Evolutionary conservation across 2,329 filamentous ascomycete genomes (phyloP), one percentile per base, ranked within the genome.

Genomic region (Monilinia laxa): DNA sequence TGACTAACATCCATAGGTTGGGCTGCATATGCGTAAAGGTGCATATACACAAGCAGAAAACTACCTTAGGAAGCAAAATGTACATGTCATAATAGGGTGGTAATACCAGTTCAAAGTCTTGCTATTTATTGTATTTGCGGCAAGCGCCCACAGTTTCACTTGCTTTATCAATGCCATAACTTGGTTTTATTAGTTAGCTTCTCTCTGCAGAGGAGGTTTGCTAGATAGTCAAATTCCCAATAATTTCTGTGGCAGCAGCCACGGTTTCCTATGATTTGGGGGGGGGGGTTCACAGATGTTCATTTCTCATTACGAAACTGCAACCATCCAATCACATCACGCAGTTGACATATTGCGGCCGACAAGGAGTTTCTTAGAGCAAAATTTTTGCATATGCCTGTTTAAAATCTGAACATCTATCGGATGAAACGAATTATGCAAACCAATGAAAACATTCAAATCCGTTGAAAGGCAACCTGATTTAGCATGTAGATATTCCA

Each of bases 11-110:
- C 59, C 47, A 42, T 69, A 81, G 80, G 82, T 59, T 84, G 82
- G 82, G 82, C 81, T 67, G 82, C 82, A 66, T 84, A 83, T 76
- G 81, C 80, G 53, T 77, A 69, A 71, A 31, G 18, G 18, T 16
- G 3, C 40, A 59, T 16, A 45, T 47, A 47, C 25, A 49, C 47
- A 16, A 31, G 11, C 40, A 49, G 57, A 35, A 23, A n/a, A 12
- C n/a, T 7, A 40, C 1, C 9, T 18, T 25, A n/a, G 14, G 38
- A 42, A 25, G 7, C 3, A 42, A 25, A 16, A 4, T 42, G 6
- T 42, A 42, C 11, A 57, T 4, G 2, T 14, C 9, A 56, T 16
- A 38, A 4, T 25, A n/a, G 18, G 9, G 16, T 16, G 35, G 18
- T 16, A 38, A 40, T 25, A 2, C n/a, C 7, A 23, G n/a, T 42